Evolutionary conservation across 345 rosid species (phyloP).

Genomic region (Hibiscus tridactylites): DNA sequence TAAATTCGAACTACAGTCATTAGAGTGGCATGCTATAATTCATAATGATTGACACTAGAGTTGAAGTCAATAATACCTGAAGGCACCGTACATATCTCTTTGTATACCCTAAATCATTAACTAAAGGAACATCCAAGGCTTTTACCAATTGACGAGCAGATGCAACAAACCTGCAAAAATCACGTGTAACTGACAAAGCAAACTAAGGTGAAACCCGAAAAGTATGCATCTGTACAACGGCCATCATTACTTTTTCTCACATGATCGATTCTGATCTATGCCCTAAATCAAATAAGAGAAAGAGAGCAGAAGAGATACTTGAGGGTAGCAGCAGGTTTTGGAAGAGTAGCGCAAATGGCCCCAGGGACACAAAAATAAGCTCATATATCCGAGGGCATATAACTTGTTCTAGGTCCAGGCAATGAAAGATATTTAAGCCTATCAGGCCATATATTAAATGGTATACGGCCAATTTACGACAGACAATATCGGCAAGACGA

Average conservation of each 20-base stretch:
- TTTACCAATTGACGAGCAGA: slow-evolving; percentile 74
- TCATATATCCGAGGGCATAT: background rate
- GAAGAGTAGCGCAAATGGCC: background rate
- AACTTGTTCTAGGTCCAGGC: background rate
- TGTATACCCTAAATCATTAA: slow-evolving; percentile 74
- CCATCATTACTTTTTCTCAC: background rate
- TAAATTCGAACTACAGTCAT: background rate
- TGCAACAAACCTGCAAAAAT: slow-evolving; percentile 49
- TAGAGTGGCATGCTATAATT: background rate
- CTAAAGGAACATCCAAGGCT: slow-evolving; percentile 68
- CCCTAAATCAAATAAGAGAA: background rate
- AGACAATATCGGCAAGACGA: background rate
- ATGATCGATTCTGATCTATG: background rate
- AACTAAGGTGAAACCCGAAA: background rate
- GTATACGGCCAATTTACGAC: background rate
- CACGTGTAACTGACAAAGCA: background rate
- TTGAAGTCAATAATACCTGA: slow-evolving; percentile 33
- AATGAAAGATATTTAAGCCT: background rate
- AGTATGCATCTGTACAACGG: background rate
- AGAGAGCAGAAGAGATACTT: background rate
- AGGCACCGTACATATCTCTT: slow-evolving; percentile 76
- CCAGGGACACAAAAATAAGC: background rate
- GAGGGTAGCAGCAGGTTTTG: background rate
- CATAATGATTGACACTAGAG: background rate
- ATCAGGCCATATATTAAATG: background rate